Evolutionary conservation across 345 rosid species (phyloP), one percentile per base, ranked within the genome.

Genomic region (Hypericum androsaemum): DNA sequence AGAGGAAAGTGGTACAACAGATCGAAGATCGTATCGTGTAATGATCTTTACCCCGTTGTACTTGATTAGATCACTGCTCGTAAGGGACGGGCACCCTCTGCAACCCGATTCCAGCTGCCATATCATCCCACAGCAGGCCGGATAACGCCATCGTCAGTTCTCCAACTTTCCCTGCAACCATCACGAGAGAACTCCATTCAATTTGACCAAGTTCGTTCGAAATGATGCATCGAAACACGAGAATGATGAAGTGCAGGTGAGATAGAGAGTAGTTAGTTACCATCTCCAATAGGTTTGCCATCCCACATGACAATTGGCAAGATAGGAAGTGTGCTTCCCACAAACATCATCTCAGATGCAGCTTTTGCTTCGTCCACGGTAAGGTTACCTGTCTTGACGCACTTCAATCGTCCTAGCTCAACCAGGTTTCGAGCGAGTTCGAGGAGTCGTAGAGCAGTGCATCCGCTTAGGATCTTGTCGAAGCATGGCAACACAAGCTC

Each of bases 401-500:
- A 46, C 44, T 68, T 80, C 55, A 83, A 56, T 14, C 39, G 50
- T 59, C 86, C 84, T 58, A 61, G 75, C 63, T 80, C 76, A 0
- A 77, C 71, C 65, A 83, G 59, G 65, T 72, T 83, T 0, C 77
- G 74, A 12, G 82, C 84, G 8, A 77, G 67, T 57, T 78, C 59
- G 50, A 83, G 82, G 52, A 83, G 84, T 69, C 86, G 75, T 52
- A 65, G 59, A n/a, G 90, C 90, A 6, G 86, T 80, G 76, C 90
- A 78, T 0, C 90, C 86, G 7, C 68, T 53, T 15, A 83, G 81
- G 60, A 83, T 80, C 58, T 80, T 83, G 52, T 80, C 83, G 35
- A 83, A 83, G 0, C 7, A 22, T 49, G 90, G 90, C 64, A 83
- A 47, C 39, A 83, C 57, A 51, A 83, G 72, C 65, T 80, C 80